A percentile compares a stretch with the other conserved stretches of the same genome.
Conservation (phyloP, 495 filamentous ascomycete species). For the Aspergillus biplanus region DNA sequence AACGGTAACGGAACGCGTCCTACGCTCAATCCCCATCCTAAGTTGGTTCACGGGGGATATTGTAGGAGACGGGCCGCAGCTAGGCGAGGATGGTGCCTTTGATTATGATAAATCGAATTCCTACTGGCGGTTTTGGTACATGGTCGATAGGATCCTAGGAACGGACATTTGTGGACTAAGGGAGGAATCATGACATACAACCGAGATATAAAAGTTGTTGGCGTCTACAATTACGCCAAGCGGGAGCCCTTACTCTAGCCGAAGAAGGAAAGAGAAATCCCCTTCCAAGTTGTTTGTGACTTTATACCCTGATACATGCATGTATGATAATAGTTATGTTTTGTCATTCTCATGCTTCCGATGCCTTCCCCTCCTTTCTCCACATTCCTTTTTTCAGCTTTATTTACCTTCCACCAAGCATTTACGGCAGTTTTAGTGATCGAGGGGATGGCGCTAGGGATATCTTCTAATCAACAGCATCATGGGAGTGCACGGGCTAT, state of each 20-base stretch:
- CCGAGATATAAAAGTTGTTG: not conserved
- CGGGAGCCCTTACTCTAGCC: too few species aligned
- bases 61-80: constrained; percentile 76
- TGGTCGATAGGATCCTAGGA: constrained; percentile 47
- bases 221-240: too few species aligned
- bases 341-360: not conserved
- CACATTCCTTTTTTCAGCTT: not conserved
- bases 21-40: constrained; percentile 64
- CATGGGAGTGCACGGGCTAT: not conserved
- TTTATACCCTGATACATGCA: constrained; percentile 8
- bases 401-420: not conserved
- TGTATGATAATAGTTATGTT: constrained; percentile 1
- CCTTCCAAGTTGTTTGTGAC: not conserved
- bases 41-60: constrained; percentile 76
- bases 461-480: constrained; percentile 1
- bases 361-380: not conserved
- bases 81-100: constrained; percentile 78
- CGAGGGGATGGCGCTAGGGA: not conserved
- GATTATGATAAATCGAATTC: constrained; percentile 73
- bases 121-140: constrained; percentile 71
- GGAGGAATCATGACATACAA: constrained; percentile 43
- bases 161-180: constrained; percentile 57
- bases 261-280: not conserved
- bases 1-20: constrained; percentile 60
- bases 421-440: not conserved